Evolutionary conservation across 228 moss, liverwort and hornwort genomes (phyloP).

Genomic region (Sphagnum magellanicum): DNA sequence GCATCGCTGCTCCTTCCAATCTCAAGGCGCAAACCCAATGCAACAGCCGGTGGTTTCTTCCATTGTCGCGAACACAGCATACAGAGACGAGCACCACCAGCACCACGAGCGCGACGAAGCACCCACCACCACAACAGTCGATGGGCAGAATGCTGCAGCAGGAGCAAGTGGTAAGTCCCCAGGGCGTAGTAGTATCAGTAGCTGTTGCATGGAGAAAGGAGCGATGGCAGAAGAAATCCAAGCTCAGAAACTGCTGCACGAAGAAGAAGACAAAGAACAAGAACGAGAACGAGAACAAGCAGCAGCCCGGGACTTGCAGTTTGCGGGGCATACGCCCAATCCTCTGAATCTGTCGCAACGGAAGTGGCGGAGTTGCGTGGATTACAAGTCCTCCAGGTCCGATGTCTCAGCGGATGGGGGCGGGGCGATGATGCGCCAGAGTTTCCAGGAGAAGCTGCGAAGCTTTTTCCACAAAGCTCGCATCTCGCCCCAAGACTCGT

Average conservation of each 20-base stretch:
- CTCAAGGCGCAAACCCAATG: no score
- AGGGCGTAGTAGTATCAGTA: neutral
- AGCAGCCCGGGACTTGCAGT: neutral
- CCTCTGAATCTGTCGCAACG: neutral
- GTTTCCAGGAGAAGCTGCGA: neutral
- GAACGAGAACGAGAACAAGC: neutral
- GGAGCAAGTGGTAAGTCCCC: no score
- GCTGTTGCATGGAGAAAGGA: neutral
- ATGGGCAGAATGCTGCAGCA: no score
- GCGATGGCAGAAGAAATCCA: no score
- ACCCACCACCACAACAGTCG: no score
- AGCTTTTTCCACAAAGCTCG: conserved; percentile 11
- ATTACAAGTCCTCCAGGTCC: conserved; percentile 12
- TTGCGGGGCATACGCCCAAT: conserved; percentile 2
- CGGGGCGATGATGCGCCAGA: neutral
- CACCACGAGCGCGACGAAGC: no score
- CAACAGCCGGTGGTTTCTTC: no score
- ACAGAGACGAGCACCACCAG: no score
- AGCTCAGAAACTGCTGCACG: neutral
- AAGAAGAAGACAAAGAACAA: neutral
- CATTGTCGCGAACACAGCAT: no score
- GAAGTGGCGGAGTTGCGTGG: conserved; percentile 15
- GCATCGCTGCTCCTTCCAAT: no score
- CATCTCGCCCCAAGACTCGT: conserved; percentile 31
- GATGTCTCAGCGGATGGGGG: conserved; percentile 8